Evolutionary conservation across 208 protist genomes (phyloP).

Genomic region (Leishmania amazonensis): DNA sequence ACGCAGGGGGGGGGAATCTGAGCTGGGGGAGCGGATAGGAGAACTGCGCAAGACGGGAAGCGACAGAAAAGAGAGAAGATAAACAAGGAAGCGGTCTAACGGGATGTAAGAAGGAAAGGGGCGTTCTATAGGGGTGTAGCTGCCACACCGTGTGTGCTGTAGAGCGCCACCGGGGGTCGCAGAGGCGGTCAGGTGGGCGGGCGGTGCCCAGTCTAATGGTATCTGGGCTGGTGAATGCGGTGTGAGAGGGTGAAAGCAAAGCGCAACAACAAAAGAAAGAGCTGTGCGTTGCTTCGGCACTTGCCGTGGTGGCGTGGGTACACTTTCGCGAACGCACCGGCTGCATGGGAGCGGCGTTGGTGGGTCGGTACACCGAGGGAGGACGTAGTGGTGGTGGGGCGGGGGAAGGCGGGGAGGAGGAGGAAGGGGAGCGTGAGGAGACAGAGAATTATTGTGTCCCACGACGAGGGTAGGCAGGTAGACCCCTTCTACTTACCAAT

Average conservation of each 20-base stretch:
- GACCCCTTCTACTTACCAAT: not conserved
- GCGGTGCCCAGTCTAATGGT: not conserved
- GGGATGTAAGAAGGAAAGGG: not conserved
- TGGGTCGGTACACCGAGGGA: not conserved
- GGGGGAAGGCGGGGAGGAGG: too few species aligned
- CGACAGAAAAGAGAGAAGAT: not conserved
- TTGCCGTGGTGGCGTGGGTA: not conserved
- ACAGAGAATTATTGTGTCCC: not conserved
- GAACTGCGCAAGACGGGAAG: not conserved
- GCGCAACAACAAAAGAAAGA: not conserved
- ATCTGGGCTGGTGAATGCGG: not conserved
- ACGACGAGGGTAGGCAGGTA: not conserved
- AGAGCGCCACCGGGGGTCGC: not conserved
- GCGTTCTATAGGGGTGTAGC: not conserved
- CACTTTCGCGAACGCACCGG: not conserved
- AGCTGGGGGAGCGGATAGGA: not conserved
- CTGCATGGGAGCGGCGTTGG: not conserved
- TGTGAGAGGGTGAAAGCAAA: not conserved
- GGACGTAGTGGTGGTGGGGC: too few species aligned
- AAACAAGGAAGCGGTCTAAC: not conserved
- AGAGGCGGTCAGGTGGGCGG: not conserved
- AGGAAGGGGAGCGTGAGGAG: too few species aligned
- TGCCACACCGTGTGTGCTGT: not conserved
- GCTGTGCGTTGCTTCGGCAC: not conserved
- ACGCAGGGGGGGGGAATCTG: too few species aligned